phyloP scores from a whole-genome alignment of 495 filamentous ascomycete genomes.

The Penicillium malachiteum region DNA sequence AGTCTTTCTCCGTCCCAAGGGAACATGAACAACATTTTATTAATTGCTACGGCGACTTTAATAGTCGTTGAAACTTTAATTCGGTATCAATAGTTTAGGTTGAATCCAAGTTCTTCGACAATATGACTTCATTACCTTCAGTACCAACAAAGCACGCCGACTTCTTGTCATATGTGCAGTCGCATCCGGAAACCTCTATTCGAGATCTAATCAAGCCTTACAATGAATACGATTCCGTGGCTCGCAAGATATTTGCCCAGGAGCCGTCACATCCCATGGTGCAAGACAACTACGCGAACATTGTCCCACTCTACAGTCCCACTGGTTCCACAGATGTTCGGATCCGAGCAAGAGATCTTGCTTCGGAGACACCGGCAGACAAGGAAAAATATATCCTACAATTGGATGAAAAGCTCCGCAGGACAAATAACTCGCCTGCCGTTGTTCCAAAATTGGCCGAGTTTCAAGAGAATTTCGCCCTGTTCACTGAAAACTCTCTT shows the following conservation, averaged over 20 bases:
- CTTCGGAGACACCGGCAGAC: conserved; percentile 55
- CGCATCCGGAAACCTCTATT: conserved; percentile 54
- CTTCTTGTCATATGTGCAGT: conserved; percentile 43
- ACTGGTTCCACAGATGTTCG: conserved; percentile 53
- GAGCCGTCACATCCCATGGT: conserved; percentile 57
- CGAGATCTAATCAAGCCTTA: conserved; percentile 63
- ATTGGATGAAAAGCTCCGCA: conserved; percentile 57
- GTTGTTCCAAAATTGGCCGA: conserved; percentile 62
- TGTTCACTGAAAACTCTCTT: conserved; percentile 70
- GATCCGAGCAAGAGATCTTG: conserved; percentile 62
- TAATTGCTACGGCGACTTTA: not conserved
- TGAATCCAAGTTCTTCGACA: not conserved
- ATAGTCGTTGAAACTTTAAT: too few relatives aligned
- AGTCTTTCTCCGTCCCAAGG: not conserved
- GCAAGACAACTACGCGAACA: conserved; percentile 61
- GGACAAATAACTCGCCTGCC: conserved; percentile 58
- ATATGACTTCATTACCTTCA: conserved; percentile 31
- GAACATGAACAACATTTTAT: not conserved
- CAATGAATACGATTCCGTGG: conserved; percentile 62
- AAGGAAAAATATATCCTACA: conserved; percentile 70
- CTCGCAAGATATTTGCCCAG: conserved; percentile 73
- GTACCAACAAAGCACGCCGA: conserved; percentile 42
- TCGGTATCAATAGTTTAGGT: too few relatives aligned
- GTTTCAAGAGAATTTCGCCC: conserved; percentile 71
- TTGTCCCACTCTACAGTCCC: conserved; percentile 66